These are phyloP conservation scores for Capsicum rhomboideum DNA, from an alignment of 257 asterid species.

Conservation along the genomic window DNA sequence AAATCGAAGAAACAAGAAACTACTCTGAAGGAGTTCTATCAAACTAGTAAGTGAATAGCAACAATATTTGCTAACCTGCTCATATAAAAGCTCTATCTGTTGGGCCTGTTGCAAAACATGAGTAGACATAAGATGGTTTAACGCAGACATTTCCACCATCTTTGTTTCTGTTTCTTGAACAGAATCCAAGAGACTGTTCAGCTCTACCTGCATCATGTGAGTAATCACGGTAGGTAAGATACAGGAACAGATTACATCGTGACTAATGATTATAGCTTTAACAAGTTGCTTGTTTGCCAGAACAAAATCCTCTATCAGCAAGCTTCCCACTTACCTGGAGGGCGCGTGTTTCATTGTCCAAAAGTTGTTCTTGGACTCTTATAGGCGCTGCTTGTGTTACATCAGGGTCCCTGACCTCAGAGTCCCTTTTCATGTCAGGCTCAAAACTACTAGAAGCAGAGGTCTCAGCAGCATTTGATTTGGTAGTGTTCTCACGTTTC, in stretches of 20 bases:
- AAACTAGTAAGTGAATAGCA: neutral
- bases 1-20: too few species aligned
- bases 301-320: neutral
- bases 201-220: slow-evolving; percentile 49
- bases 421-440: slow-evolving; percentile 21
- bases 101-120: slow-evolving; percentile 90
- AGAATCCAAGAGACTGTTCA: slow-evolving; percentile 75
- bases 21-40: neutral
- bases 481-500: slow-evolving; percentile 36
- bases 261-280: neutral
- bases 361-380: slow-evolving; percentile 59
- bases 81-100: slow-evolving; percentile 78
- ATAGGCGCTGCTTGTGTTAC: slow-evolving; percentile 42
- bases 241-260: neutral
- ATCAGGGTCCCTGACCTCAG: slow-evolving; percentile 35
- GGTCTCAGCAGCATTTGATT: slow-evolving; percentile 22
- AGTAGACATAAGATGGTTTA: slow-evolving; percentile 94
- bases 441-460: slow-evolving; percentile 23
- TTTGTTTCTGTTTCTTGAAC: slow-evolving; percentile 85
- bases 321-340: slow-evolving; percentile 51
- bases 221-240: neutral
- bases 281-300: neutral
- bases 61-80: slow-evolving; percentile 44
- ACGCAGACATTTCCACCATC: slow-evolving; percentile 93
- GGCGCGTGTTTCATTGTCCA: slow-evolving; percentile 83